These are phyloP conservation scores for Spergularia bocconei DNA, from an alignment of 148 eudicot genomes.

Conservation along the genomic window DNA sequence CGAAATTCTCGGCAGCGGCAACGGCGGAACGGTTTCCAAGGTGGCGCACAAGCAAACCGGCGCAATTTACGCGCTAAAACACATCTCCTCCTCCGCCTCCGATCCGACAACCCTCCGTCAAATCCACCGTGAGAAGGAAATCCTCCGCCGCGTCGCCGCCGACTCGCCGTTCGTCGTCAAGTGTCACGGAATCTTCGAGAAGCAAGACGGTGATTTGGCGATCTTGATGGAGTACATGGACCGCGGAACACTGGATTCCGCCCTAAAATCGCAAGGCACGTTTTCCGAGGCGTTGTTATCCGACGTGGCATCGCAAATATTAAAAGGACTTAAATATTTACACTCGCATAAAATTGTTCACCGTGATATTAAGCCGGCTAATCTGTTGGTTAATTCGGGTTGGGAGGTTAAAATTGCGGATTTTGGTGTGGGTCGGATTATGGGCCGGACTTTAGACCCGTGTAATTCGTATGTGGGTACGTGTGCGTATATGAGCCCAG, in stretches of 20 bases:
- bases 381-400: slow-evolving; percentile 44
- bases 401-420: slow-evolving; percentile 79
- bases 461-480: slow-evolving; percentile 94
- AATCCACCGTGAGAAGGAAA: slow-evolving; percentile 63
- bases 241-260: slow-evolving; percentile 51
- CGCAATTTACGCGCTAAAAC: slow-evolving; percentile 55
- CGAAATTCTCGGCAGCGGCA: slow-evolving; percentile 71
- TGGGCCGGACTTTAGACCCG: slow-evolving; percentile 74
- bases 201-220: slow-evolving; percentile 52
- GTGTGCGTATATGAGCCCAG: slow-evolving; percentile 96
- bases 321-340: slow-evolving; percentile 56
- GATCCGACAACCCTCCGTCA: slow-evolving; percentile 55
- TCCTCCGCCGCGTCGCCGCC: slow-evolving; percentile 57
- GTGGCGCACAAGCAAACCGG: slow-evolving; percentile 55
- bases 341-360: slow-evolving; percentile 83
- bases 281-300: slow-evolving; percentile 38
- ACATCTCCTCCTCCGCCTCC: slow-evolving; percentile 38
- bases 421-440: slow-evolving; percentile 84
- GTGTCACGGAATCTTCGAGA: slow-evolving; percentile 52
- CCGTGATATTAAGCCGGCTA: slow-evolving; percentile 78
- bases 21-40: slow-evolving; percentile 86
- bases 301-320: slow-evolving; percentile 48
- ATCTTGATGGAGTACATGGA: slow-evolving; percentile 87
- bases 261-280: slow-evolving; percentile 30
- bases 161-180: slow-evolving; percentile 66